Conservation (phyloP, 768 basidiomycete genomes). For the Kwoniella newhampshirensis region DNA sequence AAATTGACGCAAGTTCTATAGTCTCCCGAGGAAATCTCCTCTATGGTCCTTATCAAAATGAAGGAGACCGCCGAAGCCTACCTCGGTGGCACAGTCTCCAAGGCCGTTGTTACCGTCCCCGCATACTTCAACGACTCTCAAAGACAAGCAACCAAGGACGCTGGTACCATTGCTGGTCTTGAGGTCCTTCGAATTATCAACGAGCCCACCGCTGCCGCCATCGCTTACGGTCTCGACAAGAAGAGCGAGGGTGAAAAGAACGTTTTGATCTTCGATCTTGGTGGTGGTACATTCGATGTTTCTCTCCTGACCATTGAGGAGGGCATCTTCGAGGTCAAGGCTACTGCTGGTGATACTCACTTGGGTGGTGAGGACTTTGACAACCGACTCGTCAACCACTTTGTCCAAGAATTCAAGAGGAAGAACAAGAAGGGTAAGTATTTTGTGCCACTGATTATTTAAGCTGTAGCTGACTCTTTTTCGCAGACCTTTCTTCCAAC, state of each 20-base stretch:
- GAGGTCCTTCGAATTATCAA: constrained; percentile 96
- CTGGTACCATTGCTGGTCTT: constrained; percentile 90
- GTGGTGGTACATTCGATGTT: constrained; percentile 98
- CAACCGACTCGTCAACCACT: constrained; percentile 86
- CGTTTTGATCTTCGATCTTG: constrained; percentile 97
- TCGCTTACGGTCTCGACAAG: constrained; percentile 98
- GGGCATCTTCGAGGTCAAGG: constrained; percentile 84
- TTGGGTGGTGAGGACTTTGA: constrained; percentile 96
- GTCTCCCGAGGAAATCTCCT: constrained; percentile 91
- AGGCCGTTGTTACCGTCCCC: constrained; percentile 97
- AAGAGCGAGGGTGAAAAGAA: constrained; percentile 81
- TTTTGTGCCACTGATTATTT: background rate
- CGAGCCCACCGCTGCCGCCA: constrained; percentile 94
- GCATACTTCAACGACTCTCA: constrained; percentile 99
- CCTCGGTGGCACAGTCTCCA: constrained; percentile 91
- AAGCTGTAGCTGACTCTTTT: constrained; percentile 8
- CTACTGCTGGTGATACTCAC: constrained; percentile 91
- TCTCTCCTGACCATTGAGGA: constrained; percentile 93
- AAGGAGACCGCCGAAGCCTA: constrained; percentile 99
- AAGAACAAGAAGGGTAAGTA: constrained; percentile 70
- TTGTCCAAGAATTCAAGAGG: constrained; percentile 83
- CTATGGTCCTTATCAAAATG: constrained; percentile 96
- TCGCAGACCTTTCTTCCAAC: constrained; percentile 89
- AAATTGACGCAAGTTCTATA: constrained; percentile 47
- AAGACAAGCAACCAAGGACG: constrained; percentile 98